These are phyloP conservation scores for Ophiorrhiza pumila DNA, from an alignment of 257 asterid genomes.

Conservation along the genomic window DNA sequence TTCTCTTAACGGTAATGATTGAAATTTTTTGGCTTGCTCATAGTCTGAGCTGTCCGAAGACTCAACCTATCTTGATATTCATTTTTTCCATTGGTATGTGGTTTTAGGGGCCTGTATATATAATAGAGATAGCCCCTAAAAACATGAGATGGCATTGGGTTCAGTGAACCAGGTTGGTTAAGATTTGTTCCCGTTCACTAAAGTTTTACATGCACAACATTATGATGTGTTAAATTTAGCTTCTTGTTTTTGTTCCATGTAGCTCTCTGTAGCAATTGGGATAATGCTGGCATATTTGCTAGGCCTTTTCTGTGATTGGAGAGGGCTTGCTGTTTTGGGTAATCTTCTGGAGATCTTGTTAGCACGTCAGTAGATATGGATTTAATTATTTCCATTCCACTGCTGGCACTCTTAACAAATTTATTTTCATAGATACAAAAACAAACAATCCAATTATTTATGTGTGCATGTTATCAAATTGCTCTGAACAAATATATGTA, in stretches of 20 bases:
- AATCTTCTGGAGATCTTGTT: conserved; percentile 23
- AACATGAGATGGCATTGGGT: conserved; percentile 73
- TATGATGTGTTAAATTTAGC: too few species aligned
- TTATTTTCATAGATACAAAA: background rate
- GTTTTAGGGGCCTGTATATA: conserved; percentile 82
- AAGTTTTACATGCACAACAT: background rate
- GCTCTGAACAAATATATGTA: background rate
- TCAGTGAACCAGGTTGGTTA: conserved; percentile 82
- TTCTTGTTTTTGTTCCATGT: conserved; percentile 15
- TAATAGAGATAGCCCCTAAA: conserved; percentile 91
- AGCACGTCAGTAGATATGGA: background rate
- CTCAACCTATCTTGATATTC: background rate
- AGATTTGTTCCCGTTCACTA: background rate
- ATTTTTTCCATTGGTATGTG: conserved; percentile 12
- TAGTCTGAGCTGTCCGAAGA: conserved; percentile 5
- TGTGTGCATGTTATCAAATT: background rate
- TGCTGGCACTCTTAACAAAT: background rate
- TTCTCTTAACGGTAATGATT: conserved; percentile 69
- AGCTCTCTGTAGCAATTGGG: conserved; percentile 94
- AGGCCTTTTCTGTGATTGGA: conserved; percentile 79
- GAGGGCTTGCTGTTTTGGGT: conserved; percentile 90
- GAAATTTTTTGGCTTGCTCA: conserved; percentile 2
- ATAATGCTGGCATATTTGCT: conserved; percentile 77
- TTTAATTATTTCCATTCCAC: background rate
- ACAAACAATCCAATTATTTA: background rate